These are phyloP conservation scores for Populus tremula DNA, from an alignment of 345 rosid genomes.

Conservation along the genomic window DNA sequence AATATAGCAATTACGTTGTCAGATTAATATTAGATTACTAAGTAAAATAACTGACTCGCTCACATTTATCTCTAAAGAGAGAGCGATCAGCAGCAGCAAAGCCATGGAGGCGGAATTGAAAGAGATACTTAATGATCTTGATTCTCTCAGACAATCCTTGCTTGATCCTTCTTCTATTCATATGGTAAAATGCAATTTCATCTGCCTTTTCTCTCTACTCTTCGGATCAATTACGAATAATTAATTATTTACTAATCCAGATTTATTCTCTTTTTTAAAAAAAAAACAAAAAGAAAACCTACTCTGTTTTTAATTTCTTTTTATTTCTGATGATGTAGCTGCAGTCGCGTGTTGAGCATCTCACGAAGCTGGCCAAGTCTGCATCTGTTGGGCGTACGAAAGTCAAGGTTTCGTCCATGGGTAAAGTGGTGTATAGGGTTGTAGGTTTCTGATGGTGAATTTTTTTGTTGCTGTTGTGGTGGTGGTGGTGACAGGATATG, in stretches of 20 bases:
- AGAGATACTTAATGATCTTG: slow-evolving; percentile 57
- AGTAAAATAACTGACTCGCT: background rate
- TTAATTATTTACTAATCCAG: too few relatives aligned
- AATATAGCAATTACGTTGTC: background rate
- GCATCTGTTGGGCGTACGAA: slow-evolving; percentile 59
- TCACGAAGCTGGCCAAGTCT: slow-evolving; percentile 48
- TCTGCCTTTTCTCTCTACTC: background rate
- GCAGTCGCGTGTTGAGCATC: slow-evolving; percentile 50
- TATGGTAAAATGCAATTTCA: slow-evolving; percentile 38
- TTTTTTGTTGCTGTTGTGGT: background rate
- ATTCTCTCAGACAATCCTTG: slow-evolving; percentile 49
- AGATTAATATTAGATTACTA: background rate
- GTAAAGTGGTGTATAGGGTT: background rate
- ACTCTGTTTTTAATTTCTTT: background rate
- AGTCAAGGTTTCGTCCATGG: slow-evolving; percentile 53
- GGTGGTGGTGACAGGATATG: slow-evolving; percentile 57
- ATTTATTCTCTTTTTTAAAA: too few relatives aligned
- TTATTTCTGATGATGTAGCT: slow-evolving; percentile 40
- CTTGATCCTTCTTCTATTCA: slow-evolving; percentile 59
- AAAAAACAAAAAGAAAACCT: too few relatives aligned
- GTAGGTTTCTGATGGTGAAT: background rate
- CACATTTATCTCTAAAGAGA: background rate
- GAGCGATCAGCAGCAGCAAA: slow-evolving; percentile 6
- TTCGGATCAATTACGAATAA: background rate
- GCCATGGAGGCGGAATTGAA: slow-evolving; percentile 73